Evolutionary conservation across 176 grass and related monocot species (phyloP), one percentile per base, ranked within the genome.

Genomic region (sorghum (Sorghum bicolor)): DNA sequence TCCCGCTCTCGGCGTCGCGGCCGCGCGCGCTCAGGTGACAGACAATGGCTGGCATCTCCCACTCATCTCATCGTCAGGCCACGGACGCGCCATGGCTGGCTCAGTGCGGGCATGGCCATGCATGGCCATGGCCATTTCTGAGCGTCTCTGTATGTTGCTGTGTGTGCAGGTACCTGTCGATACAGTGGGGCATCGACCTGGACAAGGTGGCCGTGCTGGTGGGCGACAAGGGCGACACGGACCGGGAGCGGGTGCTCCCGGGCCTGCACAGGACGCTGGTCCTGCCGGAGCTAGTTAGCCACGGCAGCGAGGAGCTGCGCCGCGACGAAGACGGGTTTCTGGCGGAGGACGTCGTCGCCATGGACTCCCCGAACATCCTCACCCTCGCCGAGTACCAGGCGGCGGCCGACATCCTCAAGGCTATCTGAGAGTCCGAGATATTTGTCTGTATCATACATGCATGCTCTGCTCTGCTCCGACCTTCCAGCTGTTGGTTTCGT

Each of bases 141-240:
- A 87, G 0, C 29, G 4, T 62, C 20, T n/a, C 20, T n/a, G 13
- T 24, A 39, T 39, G 19, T 25, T 31, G 32, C 11, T 11, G 64
- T 26, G 20, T 33, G 2, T 24, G 1, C 64, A 97, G 95, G 83
- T 91, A 88, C 82, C 70, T 95, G 57, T 93, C 91, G 10, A 98
- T 98, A 74, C 89, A 93, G 69, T 98, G 96, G 96, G 91, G 89
- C 4, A 74, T 95, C 38, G 89, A 98, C 38, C 89, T 98, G 25
- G 62, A 72, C 41, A 98, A 90, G 63, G 87, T 95, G 76, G 72
- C 88, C 16, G 81, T 92, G 50, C 76, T 95, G 11, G 91, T 88
- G 4, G 96, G 96, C 43, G 96, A 93, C n/a, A 91, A 77, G 78
- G 96, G 96, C 22, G 96, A 98, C 78, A 98, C 93, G 4, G 96